phyloP scores from a whole-genome alignment of 768 basidiomycete species.

The Fomitopsis serialis region DNA sequence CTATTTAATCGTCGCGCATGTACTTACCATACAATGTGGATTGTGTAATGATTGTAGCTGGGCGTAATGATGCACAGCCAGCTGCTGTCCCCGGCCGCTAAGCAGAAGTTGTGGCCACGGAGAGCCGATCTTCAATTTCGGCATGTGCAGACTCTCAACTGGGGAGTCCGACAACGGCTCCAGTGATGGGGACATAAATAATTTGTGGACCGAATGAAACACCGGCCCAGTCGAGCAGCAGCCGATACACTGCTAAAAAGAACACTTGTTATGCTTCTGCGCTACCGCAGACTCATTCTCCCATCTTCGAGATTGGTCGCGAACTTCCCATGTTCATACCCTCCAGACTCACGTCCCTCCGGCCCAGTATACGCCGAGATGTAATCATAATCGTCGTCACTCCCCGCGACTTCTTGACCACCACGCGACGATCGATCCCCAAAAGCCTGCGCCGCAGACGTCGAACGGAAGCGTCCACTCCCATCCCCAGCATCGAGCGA shows the following conservation, averaged over 20 bases:
- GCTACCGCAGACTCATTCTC: not conserved
- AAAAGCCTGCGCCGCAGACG: slow-evolving; percentile 11
- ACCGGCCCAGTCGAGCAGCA: not conserved
- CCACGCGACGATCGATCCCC: slow-evolving; percentile 4
- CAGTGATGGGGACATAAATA: not conserved
- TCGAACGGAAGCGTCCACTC: slow-evolving; percentile 7
- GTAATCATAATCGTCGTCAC: slow-evolving; percentile 52
- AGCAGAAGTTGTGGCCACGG: too few relatives aligned
- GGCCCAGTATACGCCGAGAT: slow-evolving; percentile 43
- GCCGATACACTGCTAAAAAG: not conserved
- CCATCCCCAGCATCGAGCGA: slow-evolving; percentile 3
- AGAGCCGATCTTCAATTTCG: too few relatives aligned
- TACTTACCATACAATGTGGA: too few relatives aligned
- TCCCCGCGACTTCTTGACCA: slow-evolving; percentile 20
- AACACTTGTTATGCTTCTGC: not conserved
- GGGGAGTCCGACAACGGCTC: not conserved
- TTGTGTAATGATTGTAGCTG: too few relatives aligned
- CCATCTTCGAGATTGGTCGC: slow-evolving; percentile 39
- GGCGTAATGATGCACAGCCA: too few relatives aligned
- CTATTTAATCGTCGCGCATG: too few relatives aligned
- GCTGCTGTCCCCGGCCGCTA: not conserved
- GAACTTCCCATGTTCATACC: slow-evolving; percentile 41
- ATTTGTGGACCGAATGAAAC: not conserved
- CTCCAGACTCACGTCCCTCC: slow-evolving; percentile 10
- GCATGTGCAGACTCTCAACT: too few relatives aligned